These are phyloP conservation scores for Curvularia sp. DNA, from an alignment of 2,329 filamentous ascomycete species.

Conservation along the genomic window DNA sequence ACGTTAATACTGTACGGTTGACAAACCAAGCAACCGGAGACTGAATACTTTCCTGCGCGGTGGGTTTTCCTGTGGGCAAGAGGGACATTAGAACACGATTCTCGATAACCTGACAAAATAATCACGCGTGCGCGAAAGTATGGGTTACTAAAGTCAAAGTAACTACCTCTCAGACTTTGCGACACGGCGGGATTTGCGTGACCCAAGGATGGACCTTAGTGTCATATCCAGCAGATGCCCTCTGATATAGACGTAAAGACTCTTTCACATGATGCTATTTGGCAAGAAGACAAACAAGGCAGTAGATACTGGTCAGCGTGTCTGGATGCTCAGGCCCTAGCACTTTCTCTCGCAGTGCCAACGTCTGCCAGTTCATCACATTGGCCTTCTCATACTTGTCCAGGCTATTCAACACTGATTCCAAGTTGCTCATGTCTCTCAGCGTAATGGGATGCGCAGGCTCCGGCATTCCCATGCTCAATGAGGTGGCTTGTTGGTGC, in stretches of 20 bases:
- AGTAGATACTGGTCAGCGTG: slow-evolving; percentile 12
- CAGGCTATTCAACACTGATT: not conserved
- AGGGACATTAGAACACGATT: too few species aligned
- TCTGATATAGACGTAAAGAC: slow-evolving; percentile 7
- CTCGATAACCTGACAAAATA: too few species aligned
- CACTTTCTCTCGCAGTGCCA: slow-evolving; percentile 12
- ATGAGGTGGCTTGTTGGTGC: not conserved
- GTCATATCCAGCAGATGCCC: slow-evolving; percentile 9
- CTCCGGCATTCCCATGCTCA: slow-evolving; percentile 8
- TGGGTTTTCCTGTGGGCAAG: too few species aligned
- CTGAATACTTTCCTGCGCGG: too few species aligned
- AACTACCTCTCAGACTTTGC: too few species aligned
- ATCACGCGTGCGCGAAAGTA: too few species aligned
- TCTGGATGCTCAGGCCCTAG: slow-evolving; percentile 9
- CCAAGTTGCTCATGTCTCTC: not conserved
- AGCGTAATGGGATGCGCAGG: slow-evolving; percentile 1
- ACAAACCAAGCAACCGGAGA: too few species aligned
- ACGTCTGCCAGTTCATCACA: slow-evolving; percentile 8
- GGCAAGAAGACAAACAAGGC: slow-evolving; percentile 12
- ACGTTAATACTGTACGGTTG: too few species aligned
- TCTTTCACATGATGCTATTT: slow-evolving; percentile 3
- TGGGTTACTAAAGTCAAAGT: too few species aligned
- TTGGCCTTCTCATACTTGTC: slow-evolving; percentile 23
- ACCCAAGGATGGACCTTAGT: too few species aligned
- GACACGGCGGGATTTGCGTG: too few species aligned